Evolutionary conservation across 192 early-diverging fungal genomes (phyloP), one percentile per base, ranked within the genome.

Genomic region (Haplosporangium gracile): DNA sequence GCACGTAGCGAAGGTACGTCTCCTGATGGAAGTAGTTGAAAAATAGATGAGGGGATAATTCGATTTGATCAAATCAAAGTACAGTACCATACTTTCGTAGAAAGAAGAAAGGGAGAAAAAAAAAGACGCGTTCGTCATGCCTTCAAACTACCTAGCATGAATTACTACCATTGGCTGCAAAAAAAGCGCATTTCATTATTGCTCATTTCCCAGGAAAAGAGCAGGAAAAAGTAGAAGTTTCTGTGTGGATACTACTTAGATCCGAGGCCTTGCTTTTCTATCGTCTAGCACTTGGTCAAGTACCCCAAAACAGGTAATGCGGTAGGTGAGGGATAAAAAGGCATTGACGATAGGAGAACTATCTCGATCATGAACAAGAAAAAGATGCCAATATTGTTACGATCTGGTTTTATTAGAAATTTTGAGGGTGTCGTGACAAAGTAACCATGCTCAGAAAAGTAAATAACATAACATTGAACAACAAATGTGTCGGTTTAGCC

Each of bases 111-210:
- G 18, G 2, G 55, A 63, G n/a, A n/a, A n/a, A 57, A 15, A 32
- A 63, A 65, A 65, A 29, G 60, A 65, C 60, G 60, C 60, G 60
- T 65, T 65, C 29, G 60, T 65, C 60, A 63, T 63, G 57, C 60
- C 60, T 65, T 15, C 3, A 26, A 0, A 9, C 26, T 29, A 29
- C 7, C 29, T 15, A 65, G 60, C 60, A 65, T 65, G 1, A 13
- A 29, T 26, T 24, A 65, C 49, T 5, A 22, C 20, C 49, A 51
- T 18, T 5, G 15, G 15, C n/a, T 32, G 29, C 29, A 24, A 65
- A 65, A 65, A 65, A 8, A 65, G 60, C 29, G 60, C 60, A 65
- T 32, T 65, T 26, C 7, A 11, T 60, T 60, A 5, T 10, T 60
- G 2, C 43, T 51, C 18, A 51, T 32, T 65, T 65, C 60, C 29